Percentiles rank a stretch among this genome's conserved stretches.
These are phyloP conservation scores for Pyronema domesticum DNA, from an alignment of 495 filamentous ascomycete species.

Conservation along the genomic window DNA sequence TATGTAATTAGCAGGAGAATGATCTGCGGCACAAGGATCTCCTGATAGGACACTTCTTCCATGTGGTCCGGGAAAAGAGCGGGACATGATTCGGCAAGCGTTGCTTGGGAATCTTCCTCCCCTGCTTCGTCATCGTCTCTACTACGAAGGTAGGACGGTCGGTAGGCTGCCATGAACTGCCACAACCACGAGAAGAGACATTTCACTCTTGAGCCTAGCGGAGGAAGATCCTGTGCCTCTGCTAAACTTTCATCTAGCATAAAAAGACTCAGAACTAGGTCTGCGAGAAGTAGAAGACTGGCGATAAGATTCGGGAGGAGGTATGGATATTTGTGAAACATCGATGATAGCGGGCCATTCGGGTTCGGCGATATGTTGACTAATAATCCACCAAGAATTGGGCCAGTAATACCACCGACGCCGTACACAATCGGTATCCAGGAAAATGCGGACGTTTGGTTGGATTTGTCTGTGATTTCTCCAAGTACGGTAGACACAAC, in stretches of 20 bases:
- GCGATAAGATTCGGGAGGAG: conserved; percentile 65
- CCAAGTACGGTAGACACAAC: conserved; percentile 85
- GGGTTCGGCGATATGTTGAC: conserved; percentile 28
- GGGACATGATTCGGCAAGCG: conserved; percentile 21
- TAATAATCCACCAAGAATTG: conserved; percentile 70
- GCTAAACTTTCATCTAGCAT: conserved; percentile 84
- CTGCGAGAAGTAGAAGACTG: conserved; percentile 49
- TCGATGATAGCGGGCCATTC: conserved; percentile 9
- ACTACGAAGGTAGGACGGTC: conserved; percentile 41
- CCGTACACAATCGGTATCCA: conserved; percentile 90
- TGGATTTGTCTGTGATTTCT: conserved; percentile 85
- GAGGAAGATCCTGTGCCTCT: conserved; percentile 45
- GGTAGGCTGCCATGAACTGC: conserved; percentile 47
- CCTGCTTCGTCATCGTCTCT: conserved; percentile 23
- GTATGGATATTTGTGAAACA: conserved; percentile 55
- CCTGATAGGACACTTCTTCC: conserved; percentile 26
- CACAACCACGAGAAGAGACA: conserved; percentile 52
- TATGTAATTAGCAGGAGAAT: conserved; percentile 63
- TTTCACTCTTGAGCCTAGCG: conserved; percentile 38
- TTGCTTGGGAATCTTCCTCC: not conserved
- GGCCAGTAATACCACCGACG: conserved; percentile 80
- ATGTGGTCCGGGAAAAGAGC: conserved; percentile 28
- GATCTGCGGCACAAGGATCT: conserved; percentile 60
- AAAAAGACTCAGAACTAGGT: conserved; percentile 51
- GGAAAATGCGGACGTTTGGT: conserved; percentile 78